Base-by-base conservation (phyloP, 306 rosid genomes). In the Quercus dentata region DNA sequence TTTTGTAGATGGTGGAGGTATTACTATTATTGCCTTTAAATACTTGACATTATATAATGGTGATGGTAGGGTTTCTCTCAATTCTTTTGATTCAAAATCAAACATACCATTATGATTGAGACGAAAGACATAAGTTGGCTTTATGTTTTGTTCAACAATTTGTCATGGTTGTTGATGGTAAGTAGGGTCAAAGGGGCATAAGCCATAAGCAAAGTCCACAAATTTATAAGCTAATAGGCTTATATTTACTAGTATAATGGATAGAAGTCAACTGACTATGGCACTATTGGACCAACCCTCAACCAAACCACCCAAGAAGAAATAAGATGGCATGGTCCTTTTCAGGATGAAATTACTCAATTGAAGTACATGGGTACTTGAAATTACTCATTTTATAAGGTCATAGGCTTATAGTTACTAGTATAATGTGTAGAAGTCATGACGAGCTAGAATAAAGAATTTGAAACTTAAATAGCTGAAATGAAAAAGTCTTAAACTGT, bases 121-220 rank as follows among this genome's bases (percentile, higher is more conserved):
- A 70, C 73, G 52, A 71, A 79, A 28, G 11, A 54, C n/a, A 71
- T 74, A 71, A 83, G 88, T 80, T 80, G 90, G 77, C 57, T 88
- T 56, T 76, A 74, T 76, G 62, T 77, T 75, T 41, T 64, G 83
- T 74, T 77, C 54, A 84, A 80, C 20, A 59, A 77, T 75, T 63
- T 49, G 71, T 46, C 21, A 30, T 64, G 23, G 70, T 19, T 27
- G 62, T 28, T 51, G 46, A 61, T 63, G 49, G 71, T 76, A 59
- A n/a, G 64, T 68, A 65, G 68, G 71, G 78, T 71, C 82, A 71
- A 77, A 58, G 21, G 64, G 33, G 52, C 9, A 41, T 31, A 1
- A 74, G 54, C 15, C 13, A 46, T 71, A 80, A 79, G 80, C 18
- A 14, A 30, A 38, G 79, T 73, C 85, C 82, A 71, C 82, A 2